Evolutionary conservation across 441 rosid species (phyloP).

Genomic region (Corymbia citriodora): DNA sequence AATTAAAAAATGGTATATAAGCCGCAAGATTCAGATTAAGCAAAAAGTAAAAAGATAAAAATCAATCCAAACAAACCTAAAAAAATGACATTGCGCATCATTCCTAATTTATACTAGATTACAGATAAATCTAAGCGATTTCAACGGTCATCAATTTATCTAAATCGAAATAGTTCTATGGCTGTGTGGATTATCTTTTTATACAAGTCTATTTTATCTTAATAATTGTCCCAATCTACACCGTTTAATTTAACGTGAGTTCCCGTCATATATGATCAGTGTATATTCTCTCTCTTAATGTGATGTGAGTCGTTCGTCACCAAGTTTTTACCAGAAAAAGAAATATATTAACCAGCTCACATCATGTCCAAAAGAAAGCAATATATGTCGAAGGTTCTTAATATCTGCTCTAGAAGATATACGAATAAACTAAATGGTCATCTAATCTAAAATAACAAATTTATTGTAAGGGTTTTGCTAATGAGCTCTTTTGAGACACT

Average conservation of each 20-base stretch:
- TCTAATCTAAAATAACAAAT: not conserved
- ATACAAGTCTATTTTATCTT: not conserved
- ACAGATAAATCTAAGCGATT: not conserved
- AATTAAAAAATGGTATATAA: not conserved
- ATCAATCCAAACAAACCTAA: not conserved
- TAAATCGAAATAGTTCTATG: not conserved
- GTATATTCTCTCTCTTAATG: not conserved
- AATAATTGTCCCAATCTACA: not conserved
- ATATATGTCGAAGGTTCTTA: not conserved
- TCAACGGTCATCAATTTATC: not conserved
- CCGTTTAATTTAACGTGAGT: not conserved
- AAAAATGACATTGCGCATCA: not conserved
- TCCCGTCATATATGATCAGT: not conserved
- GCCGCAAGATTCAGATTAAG: not conserved
- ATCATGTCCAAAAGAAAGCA: not conserved
- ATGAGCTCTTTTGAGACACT: fast-evolving
- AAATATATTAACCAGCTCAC: not conserved
- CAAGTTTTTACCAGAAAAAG: not conserved
- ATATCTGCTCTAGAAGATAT: not conserved
- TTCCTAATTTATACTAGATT: not conserved
- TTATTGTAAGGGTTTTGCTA: not conserved
- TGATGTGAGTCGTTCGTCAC: not conserved
- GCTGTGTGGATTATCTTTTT: not conserved
- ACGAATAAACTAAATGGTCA: not conserved
- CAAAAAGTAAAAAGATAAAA: not conserved